These are phyloP conservation scores for Leucoagaricus sp. DNA, from an alignment of 1,284 basidiomycete species.

Conservation along the genomic window DNA sequence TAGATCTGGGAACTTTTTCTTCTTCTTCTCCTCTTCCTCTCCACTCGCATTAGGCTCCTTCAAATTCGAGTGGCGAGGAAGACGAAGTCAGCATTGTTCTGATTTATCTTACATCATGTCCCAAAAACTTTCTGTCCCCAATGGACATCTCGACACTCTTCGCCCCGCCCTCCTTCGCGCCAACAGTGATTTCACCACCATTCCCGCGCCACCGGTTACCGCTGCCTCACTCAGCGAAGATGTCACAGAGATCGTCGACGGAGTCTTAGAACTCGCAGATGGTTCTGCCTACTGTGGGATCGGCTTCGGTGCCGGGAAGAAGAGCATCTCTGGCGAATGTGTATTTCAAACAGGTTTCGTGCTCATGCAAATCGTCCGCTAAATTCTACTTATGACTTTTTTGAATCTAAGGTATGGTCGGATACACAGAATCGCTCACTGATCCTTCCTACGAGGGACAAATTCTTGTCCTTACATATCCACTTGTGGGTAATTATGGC, in stretches of 20 bases:
- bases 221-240: constrained; percentile 41
- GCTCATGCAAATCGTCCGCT: constrained; percentile 12
- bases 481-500: constrained; percentile 97
- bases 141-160: constrained; percentile 19
- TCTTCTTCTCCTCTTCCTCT: constrained; percentile 44
- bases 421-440: constrained; percentile 97
- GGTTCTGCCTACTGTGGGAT: constrained; percentile 89
- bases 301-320: constrained; percentile 91
- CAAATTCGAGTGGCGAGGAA: constrained; percentile 58
- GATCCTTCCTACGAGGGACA: constrained; percentile 99
- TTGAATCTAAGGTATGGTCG: constrained; percentile 87
- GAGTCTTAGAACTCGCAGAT: constrained; percentile 90
- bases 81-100: constrained; percentile 32
- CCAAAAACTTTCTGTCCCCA: constrained; percentile 28
- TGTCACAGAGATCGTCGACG: constrained; percentile 43
- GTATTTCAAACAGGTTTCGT: constrained; percentile 96
- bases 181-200: constrained; percentile 49
- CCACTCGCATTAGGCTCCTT: constrained; percentile 37
- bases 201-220: constrained; percentile 56
- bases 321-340: constrained; percentile 96
- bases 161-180: constrained; percentile 30
- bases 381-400: constrained; percentile 9
- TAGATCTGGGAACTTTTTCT: constrained; percentile 31
- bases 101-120: constrained; percentile 16
- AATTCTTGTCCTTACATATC: constrained; percentile 97